Percentiles rank a stretch among this genome's conserved stretches.
Conservation (phyloP, 768 basidiomycete genomes). For the Mycena galericulata region DNA sequence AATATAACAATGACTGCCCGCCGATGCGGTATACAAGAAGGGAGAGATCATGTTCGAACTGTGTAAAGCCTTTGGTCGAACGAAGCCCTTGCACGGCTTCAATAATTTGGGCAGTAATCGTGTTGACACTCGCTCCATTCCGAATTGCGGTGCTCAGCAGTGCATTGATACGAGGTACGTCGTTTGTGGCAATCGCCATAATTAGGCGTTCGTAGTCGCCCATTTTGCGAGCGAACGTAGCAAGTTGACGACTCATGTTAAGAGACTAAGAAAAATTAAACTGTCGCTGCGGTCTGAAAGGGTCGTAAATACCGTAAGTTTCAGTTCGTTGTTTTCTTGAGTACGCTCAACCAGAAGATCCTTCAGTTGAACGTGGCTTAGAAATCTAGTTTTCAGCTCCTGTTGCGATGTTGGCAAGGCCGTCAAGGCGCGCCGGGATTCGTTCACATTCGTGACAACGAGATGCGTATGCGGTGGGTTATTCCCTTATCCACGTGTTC, state of each 20-base stretch:
- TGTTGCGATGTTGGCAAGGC: neutral
- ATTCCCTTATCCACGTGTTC: too few species aligned
- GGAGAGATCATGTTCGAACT: slow-evolving; percentile 17
- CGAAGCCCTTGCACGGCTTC: slow-evolving; percentile 7
- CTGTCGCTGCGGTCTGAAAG: neutral
- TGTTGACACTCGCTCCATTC: slow-evolving; percentile 24
- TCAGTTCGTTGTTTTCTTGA: slow-evolving; percentile 1
- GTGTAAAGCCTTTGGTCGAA: neutral
- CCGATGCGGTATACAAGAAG: slow-evolving; percentile 15
- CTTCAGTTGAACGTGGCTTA: neutral
- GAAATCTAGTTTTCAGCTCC: neutral
- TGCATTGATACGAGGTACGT: slow-evolving; percentile 15
- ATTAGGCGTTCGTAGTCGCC: neutral
- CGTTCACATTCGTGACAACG: neutral
- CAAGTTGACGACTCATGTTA: slow-evolving; percentile 15
- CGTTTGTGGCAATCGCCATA: slow-evolving; percentile 16
- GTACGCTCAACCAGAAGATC: neutral
- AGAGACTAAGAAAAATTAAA: neutral
- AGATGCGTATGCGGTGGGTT: too few species aligned
- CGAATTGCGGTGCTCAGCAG: neutral
- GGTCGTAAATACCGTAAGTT: neutral
- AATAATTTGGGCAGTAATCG: slow-evolving; percentile 18
- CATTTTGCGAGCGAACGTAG: neutral
- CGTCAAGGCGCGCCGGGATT: neutral
- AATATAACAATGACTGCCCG: slow-evolving; percentile 20